Evolutionary conservation across 441 rosid species (phyloP).

Genomic region (Geranium incanum): DNA sequence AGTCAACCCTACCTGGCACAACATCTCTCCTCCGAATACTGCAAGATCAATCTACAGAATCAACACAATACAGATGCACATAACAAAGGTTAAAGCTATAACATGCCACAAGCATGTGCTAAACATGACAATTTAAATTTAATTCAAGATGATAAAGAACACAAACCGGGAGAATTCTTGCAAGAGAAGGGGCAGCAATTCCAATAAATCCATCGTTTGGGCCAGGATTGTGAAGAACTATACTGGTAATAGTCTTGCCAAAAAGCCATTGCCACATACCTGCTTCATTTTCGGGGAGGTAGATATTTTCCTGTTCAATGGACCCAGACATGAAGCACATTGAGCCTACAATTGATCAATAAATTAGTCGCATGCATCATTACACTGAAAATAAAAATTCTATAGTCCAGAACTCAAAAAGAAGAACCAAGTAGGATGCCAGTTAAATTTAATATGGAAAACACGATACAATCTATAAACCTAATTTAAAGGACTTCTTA

Average conservation of each 20-base stretch:
- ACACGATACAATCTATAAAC: not conserved
- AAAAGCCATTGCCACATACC: constrained; percentile 96
- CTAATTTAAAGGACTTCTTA: not conserved
- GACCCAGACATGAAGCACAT: constrained; percentile 96
- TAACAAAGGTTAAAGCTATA: constrained; percentile 17
- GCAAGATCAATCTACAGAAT: constrained; percentile 71
- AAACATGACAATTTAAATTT: not conserved
- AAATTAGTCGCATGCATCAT: constrained; percentile 14
- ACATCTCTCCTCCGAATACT: constrained; percentile 83
- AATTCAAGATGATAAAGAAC: constrained; percentile 5
- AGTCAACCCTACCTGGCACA: constrained; percentile 70
- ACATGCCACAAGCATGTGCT: not conserved
- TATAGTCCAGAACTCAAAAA: constrained; percentile 5
- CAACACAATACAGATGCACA: constrained; percentile 17
- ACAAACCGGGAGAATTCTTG: constrained; percentile 92
- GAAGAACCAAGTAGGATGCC: constrained; percentile 3
- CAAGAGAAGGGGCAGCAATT: constrained; percentile 84
- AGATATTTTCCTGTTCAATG: constrained; percentile 74
- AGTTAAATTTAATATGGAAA: not conserved
- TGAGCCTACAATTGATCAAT: constrained; percentile 47
- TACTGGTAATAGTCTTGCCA: constrained; percentile 73
- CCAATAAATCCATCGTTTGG: constrained; percentile 81
- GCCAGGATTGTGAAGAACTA: constrained; percentile 62
- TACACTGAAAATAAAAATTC: constrained; percentile 6
- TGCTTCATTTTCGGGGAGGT: constrained; percentile 75